Base-by-base conservation (phyloP, 768 basidiomycete genomes). In the Lepiota venenata region DNA sequence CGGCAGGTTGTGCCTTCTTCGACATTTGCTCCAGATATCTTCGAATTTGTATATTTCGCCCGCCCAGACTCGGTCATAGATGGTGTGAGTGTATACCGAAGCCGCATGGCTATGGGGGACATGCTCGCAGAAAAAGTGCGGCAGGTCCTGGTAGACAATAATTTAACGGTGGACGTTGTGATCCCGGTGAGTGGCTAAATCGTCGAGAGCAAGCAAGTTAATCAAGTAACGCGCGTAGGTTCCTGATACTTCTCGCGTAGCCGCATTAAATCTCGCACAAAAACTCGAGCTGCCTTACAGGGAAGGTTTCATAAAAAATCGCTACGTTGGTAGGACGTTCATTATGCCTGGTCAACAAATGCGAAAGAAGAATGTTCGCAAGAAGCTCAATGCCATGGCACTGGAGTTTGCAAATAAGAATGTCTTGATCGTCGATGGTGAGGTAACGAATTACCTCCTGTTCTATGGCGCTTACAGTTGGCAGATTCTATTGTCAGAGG, bases 321-420 rank as follows among this genome's bases (percentile, higher is more conserved):
- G 97, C 32, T 99, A 99, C 71, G 93, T 98, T 29, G 97, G 95
- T 2, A 77, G 97, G 60, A 99, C 97, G 0, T 99, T 99, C 68
- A 98, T 99, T 71, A 99, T 99, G 97, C 96, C 97, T 7, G 97
- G 96, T 20, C 97, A 99, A 67, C 88, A 92, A 69, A 89, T 93
- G 85, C 83, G 94, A 70, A 84, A 79, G 61, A 97, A 95, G 78
- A 98, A 95, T 66, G 96, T 98, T 10, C 78, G 97, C 50, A 79
- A 88, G 60, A 99, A 99, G 70, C 74, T 98, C 55, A 99, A 98
- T 66, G 96, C 97, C 0, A 99, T 98, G 95, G 94, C 97, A 4
- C 78, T 98, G 50, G 97, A 99, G 71, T 99, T 99, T 66, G 81
- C 79, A 8, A 81, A 78, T 63, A 98, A 96, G 75, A 90, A 89